Evolutionary conservation across 768 basidiomycete species (phyloP).

Genomic region (Suillus lakei): DNA sequence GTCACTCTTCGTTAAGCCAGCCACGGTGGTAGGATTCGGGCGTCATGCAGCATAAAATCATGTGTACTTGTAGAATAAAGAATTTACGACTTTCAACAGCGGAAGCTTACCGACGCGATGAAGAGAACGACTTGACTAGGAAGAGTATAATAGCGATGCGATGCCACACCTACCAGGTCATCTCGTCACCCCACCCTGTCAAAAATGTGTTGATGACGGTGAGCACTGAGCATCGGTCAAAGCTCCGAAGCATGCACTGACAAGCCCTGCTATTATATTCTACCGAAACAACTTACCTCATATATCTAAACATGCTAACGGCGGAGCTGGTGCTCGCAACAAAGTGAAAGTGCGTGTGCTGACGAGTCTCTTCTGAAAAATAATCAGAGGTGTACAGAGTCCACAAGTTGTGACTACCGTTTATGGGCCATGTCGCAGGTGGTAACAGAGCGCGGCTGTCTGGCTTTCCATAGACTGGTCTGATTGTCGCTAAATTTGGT

Average conservation of each 20-base stretch:
- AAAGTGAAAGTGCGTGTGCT: too few species aligned
- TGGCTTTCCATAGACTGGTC: background rate
- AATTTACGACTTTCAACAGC: background rate
- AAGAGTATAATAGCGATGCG: background rate
- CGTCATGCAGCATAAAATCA: background rate
- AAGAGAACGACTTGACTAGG: background rate
- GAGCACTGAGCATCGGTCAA: background rate
- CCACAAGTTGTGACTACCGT: background rate
- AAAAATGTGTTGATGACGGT: too few species aligned
- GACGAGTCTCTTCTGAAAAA: too few species aligned
- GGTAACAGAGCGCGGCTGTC: background rate
- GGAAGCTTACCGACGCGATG: too few species aligned
- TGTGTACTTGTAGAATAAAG: background rate
- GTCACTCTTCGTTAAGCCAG: conserved; percentile 53
- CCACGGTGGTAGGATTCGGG: background rate
- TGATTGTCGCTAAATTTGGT: too few species aligned
- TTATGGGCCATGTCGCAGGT: background rate
- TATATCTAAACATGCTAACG: background rate
- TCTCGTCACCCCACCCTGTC: background rate
- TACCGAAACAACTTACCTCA: background rate
- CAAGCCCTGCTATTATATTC: background rate
- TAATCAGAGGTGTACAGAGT: background rate
- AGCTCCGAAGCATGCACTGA: background rate
- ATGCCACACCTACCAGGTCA: background rate
- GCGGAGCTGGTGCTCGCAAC: background rate